phyloP scores from a whole-genome alignment of 2,329 filamentous ascomycete genomes.

The Cladosporium sp. region DNA sequence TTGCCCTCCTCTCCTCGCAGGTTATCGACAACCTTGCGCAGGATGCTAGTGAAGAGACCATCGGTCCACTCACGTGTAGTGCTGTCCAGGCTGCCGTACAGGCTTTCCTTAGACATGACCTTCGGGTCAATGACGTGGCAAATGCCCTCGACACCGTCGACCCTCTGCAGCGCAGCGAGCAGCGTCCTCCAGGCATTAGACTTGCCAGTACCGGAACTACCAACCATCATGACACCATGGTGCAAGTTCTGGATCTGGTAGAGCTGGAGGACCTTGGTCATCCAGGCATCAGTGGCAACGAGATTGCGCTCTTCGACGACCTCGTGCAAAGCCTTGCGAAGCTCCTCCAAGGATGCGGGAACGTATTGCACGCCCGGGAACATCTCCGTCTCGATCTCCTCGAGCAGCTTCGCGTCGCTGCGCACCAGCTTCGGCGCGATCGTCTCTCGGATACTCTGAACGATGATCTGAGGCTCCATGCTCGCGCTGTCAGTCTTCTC shows the following conservation, averaged over 20 bases:
- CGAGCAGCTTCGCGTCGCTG: constrained; percentile 83
- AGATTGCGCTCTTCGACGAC: constrained; percentile 80
- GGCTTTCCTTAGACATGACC: constrained; percentile 97
- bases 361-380: constrained; percentile 94
- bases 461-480: constrained; percentile 93
- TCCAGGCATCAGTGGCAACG: constrained; percentile 89
- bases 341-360: constrained; percentile 72
- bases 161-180: constrained; percentile 81
- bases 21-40: constrained; percentile 98
- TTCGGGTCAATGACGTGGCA: constrained; percentile 98
- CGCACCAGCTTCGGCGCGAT: constrained; percentile 96
- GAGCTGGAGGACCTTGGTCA: constrained; percentile 92
- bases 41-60: constrained; percentile 92
- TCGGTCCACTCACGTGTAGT: constrained; percentile 99
- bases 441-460: constrained; percentile 96
- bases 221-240: constrained; percentile 99
- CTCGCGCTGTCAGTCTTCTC: constrained; percentile 55
- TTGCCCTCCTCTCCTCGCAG: constrained; percentile 94
- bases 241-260: constrained; percentile 98
- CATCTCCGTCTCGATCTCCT: constrained; percentile 70
- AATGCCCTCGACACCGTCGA: constrained; percentile 87
- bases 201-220: constrained; percentile 94
- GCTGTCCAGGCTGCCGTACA: constrained; percentile 92
- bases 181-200: constrained; percentile 91
- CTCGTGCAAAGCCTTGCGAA: constrained; percentile 74